These are phyloP conservation scores for Trypanosoma caninum DNA, from an alignment of 208 protist species.

Conservation along the genomic window DNA sequence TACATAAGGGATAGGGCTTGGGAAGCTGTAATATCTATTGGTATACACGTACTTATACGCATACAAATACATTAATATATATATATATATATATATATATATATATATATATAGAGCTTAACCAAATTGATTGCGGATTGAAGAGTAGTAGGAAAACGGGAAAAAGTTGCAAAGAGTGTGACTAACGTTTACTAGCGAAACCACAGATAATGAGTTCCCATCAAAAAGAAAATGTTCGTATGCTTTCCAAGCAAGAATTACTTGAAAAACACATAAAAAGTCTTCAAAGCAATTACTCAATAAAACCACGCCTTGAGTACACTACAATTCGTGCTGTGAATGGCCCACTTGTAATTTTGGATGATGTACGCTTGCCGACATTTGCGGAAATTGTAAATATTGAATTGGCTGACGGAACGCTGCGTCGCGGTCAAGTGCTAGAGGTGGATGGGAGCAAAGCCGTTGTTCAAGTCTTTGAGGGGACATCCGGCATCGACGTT, in stretches of 20 bases:
- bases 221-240: conserved; percentile 38
- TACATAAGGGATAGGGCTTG: too few relatives aligned
- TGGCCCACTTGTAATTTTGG: conserved; percentile 99
- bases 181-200: neutral
- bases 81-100: conserved; percentile 7
- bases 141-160: neutral
- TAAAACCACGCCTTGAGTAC: conserved; percentile 96
- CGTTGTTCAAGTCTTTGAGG: conserved; percentile 99
- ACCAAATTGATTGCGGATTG: neutral
- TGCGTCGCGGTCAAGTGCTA: conserved; percentile 97
- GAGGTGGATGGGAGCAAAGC: conserved; percentile 98
- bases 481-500: conserved; percentile 99
- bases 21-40: too few relatives aligned
- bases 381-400: conserved; percentile 99
- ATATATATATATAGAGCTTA: neutral
- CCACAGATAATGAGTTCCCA: conserved; percentile 20
- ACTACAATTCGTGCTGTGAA: conserved; percentile 98
- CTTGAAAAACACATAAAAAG: conserved; percentile 70
- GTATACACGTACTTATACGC: too few relatives aligned
- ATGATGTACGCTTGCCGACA: conserved; percentile 98
- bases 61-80: conserved; percentile 5
- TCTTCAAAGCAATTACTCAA: conserved; percentile 62
- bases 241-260: conserved; percentile 88
- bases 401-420: conserved; percentile 95
- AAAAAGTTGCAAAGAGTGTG: neutral